These are phyloP conservation scores for Clonostachys sp. DNA, from an alignment of 2,329 filamentous ascomycete species.

Conservation along the genomic window DNA sequence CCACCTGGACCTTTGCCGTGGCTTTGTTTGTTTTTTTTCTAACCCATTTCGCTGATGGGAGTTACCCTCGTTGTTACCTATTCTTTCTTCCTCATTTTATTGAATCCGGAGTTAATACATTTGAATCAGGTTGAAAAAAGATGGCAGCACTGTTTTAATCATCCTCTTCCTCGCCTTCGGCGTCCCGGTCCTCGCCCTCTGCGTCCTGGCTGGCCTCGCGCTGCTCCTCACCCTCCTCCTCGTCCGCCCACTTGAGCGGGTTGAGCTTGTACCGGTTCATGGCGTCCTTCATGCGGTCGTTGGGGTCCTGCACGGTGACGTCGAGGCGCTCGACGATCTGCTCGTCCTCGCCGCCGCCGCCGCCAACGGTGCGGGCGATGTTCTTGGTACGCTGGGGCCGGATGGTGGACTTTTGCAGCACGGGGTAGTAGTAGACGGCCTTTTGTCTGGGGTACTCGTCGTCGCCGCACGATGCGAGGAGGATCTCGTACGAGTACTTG, in stretches of 20 bases:
- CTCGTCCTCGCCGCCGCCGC: slow-evolving; percentile 41
- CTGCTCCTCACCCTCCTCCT: slow-evolving; percentile 24
- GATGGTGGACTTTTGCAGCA: slow-evolving; percentile 60
- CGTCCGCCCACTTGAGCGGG: slow-evolving; percentile 43
- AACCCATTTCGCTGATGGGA: too few species aligned
- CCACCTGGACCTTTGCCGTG: too few species aligned
- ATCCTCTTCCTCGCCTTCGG: slow-evolving; percentile 14
- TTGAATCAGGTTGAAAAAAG: too few species aligned
- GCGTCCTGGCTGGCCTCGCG: slow-evolving; percentile 17
- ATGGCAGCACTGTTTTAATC: background rate
- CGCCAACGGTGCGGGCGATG: slow-evolving; percentile 46
- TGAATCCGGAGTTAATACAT: too few species aligned
- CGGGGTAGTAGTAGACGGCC: slow-evolving; percentile 63
- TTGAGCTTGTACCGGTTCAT: slow-evolving; percentile 48
- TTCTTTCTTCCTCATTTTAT: too few species aligned
- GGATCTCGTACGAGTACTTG: slow-evolving; percentile 61
- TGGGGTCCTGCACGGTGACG: slow-evolving; percentile 49
- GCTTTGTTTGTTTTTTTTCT: too few species aligned
- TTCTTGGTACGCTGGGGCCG: slow-evolving; percentile 60
- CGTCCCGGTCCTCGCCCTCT: slow-evolving; percentile 20
- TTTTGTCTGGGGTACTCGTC: slow-evolving; percentile 44
- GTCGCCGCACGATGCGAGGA: slow-evolving; percentile 54
- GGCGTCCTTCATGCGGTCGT: slow-evolving; percentile 44
- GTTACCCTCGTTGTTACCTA: too few species aligned
- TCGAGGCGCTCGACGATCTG: slow-evolving; percentile 52